phyloP scores from a whole-genome alignment of 1,284 basidiomycete species.

The Cryptococcus maquisensis region DNA sequence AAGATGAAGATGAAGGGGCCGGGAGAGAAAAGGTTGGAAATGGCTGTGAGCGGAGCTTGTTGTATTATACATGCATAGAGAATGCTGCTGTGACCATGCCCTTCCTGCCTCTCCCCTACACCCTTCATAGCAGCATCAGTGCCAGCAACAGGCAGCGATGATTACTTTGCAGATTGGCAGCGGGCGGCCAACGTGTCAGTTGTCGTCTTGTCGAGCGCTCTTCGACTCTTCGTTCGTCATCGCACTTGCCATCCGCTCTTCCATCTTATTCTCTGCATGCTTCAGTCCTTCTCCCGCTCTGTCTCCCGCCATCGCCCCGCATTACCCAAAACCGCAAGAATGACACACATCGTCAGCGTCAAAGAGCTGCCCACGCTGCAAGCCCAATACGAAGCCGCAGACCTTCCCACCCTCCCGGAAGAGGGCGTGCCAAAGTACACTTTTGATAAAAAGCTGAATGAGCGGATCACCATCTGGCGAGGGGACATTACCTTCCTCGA shows the following conservation, averaged over 20 bases:
- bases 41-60: not conserved
- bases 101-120: not conserved
- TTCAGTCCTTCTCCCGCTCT: too few species aligned
- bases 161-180: too few species aligned
- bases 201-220: too few species aligned
- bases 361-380: too few species aligned
- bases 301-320: too few species aligned
- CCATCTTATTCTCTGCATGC: too few species aligned
- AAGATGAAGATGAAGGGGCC: not conserved
- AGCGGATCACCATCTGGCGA: conserved; percentile 38
- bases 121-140: too few species aligned
- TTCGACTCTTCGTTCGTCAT: too few species aligned
- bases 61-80: not conserved
- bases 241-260: too few species aligned
- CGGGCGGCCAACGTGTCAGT: not conserved
- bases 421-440: not conserved
- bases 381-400: not conserved
- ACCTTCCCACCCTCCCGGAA: conserved; percentile 31
- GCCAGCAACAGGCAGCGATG: too few species aligned
- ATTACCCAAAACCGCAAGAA: too few species aligned
- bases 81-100: not conserved
- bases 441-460: conserved; percentile 22
- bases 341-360: too few species aligned
- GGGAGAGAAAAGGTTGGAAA: not conserved
- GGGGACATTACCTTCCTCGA: conserved; percentile 46